Evolutionary conservation across 345 rosid species (phyloP).

Genomic region (Hibiscus tridactylites): DNA sequence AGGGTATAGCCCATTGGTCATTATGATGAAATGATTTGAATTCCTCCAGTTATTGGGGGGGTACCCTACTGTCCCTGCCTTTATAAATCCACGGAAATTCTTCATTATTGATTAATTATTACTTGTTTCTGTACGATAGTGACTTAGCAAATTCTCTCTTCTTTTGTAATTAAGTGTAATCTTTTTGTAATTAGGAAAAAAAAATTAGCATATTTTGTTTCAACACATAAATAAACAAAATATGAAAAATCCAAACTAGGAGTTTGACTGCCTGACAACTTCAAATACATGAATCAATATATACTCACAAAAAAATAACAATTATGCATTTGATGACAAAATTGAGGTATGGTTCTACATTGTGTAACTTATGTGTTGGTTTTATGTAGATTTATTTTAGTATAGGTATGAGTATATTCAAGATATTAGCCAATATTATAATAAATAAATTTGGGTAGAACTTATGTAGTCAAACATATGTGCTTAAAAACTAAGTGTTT

Average conservation of each 20-base stretch:
- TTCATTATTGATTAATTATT: conserved; percentile 31
- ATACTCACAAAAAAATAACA: too few relatives aligned
- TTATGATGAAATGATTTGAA: conserved; percentile 31
- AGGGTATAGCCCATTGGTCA: conserved; percentile 15
- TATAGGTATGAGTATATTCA: too few relatives aligned
- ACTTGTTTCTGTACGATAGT: not conserved
- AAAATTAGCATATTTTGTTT: too few relatives aligned
- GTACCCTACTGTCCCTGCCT: not conserved
- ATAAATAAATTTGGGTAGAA: too few relatives aligned
- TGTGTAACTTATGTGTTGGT: too few relatives aligned
- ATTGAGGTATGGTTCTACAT: too few relatives aligned
- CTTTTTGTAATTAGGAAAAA: too few relatives aligned
- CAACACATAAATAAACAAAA: not conserved
- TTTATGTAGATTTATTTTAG: too few relatives aligned
- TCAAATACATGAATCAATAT: not conserved
- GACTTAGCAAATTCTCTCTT: not conserved
- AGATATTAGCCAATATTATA: too few relatives aligned
- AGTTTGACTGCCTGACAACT: not conserved
- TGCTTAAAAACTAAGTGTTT: too few relatives aligned
- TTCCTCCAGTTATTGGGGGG: conserved; percentile 9
- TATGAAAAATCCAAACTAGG: not conserved
- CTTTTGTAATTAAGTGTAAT: not conserved
- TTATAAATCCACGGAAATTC: not conserved
- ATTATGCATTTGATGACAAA: too few relatives aligned
- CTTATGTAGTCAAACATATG: too few relatives aligned